These are phyloP conservation scores for Ceratocystiopsis sp. DNA, from an alignment of 2,329 filamentous ascomycete species.

Conservation along the genomic window DNA sequence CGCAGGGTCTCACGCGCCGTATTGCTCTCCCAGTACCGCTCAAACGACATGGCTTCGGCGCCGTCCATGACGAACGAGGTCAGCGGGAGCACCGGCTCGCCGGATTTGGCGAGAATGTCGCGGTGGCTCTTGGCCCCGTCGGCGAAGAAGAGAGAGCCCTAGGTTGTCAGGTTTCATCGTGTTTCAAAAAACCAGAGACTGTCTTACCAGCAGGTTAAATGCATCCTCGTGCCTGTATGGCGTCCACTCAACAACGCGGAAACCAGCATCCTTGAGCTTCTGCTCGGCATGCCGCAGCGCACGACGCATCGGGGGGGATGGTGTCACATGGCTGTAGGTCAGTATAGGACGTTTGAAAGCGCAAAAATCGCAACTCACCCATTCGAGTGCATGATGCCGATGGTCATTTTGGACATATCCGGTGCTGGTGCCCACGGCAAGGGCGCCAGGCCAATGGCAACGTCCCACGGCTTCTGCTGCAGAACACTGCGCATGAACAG, in stretches of 20 bases:
- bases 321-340: neutral
- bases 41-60: neutral
- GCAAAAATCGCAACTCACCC: too few species aligned
- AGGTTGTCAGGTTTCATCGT: too few species aligned
- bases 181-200: too few species aligned
- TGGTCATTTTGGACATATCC: neutral
- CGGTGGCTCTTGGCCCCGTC: neutral
- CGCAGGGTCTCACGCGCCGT: neutral
- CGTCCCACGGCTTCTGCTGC: conserved; percentile 41
- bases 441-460: conserved; percentile 48
- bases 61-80: neutral
- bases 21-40: neutral
- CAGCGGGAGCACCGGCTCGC: neutral
- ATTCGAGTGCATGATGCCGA: neutral
- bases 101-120: neutral
- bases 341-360: too few species aligned
- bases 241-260: neutral
- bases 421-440: conserved; percentile 30
- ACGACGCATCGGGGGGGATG: neutral
- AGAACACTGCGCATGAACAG: conserved; percentile 37
- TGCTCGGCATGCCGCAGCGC: neutral
- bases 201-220: neutral
- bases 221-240: neutral
- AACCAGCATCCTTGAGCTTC: neutral
- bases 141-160: neutral